A percentile compares a stretch with the other conserved stretches of the same genome.
phyloP scores from a whole-genome alignment of 2,329 filamentous ascomycete species.

The Apiospora marii region DNA sequence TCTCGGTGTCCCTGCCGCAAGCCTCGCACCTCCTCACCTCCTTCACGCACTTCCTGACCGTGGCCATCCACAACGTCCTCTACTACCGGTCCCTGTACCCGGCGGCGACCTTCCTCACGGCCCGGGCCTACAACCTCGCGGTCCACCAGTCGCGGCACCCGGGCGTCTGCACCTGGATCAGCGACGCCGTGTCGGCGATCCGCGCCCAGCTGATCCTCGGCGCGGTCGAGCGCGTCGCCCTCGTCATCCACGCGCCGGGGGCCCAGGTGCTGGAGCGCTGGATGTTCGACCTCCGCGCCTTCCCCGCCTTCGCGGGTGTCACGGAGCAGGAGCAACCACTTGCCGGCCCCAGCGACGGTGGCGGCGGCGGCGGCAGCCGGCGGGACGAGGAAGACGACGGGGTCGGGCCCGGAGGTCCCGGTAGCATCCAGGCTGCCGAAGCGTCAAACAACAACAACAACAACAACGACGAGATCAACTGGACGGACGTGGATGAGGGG shows the following conservation, averaged over 20 bases:
- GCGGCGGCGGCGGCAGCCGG: slow-evolving; percentile 26
- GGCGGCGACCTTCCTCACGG: slow-evolving; percentile 75
- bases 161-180: slow-evolving; percentile 84
- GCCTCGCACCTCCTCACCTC: slow-evolving; percentile 68
- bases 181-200: slow-evolving; percentile 78
- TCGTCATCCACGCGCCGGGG: slow-evolving; percentile 52
- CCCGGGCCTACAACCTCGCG: slow-evolving; percentile 82
- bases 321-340: slow-evolving; percentile 32
- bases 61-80: slow-evolving; percentile 85
- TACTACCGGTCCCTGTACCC: slow-evolving; percentile 86
- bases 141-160: slow-evolving; percentile 89
- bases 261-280: slow-evolving; percentile 64
- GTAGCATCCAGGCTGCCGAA: slow-evolving; percentile 31
- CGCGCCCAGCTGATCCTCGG: slow-evolving; percentile 72
- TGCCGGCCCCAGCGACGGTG: slow-evolving; percentile 22
- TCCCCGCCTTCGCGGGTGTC: slow-evolving; percentile 56
- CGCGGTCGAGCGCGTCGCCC: slow-evolving; percentile 53
- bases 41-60: slow-evolving; percentile 82
- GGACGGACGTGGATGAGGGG: slow-evolving; percentile 74
- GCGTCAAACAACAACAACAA: slow-evolving; percentile 26
- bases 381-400: slow-evolving; percentile 38
- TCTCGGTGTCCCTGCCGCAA: slow-evolving; percentile 46
- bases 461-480: slow-evolving; percentile 48
- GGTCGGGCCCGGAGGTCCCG: slow-evolving; percentile 14
- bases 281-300: slow-evolving; percentile 64